These are phyloP conservation scores for Penicillium sp. DNA, from an alignment of 2,329 filamentous ascomycete species.

Conservation along the genomic window DNA sequence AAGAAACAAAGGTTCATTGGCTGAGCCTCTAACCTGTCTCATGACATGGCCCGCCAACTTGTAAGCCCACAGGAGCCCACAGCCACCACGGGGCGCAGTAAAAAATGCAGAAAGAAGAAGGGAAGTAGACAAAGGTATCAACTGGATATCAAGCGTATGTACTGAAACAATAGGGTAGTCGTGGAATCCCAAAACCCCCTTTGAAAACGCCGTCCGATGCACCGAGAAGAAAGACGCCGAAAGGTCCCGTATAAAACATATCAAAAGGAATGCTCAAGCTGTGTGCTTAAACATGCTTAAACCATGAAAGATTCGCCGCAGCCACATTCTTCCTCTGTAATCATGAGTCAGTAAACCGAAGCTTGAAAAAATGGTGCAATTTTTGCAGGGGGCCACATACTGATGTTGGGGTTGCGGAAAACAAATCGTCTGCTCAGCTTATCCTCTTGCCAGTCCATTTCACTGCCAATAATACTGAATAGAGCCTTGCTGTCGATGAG, in stretches of 20 bases:
- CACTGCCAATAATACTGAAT: conserved; percentile 96
- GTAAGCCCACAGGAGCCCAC: neutral
- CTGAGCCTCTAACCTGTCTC: conserved; percentile 1
- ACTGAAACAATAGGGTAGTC: conserved; percentile 18
- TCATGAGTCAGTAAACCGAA: conserved; percentile 23
- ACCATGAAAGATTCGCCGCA: conserved; percentile 97
- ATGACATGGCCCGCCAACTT: conserved; percentile 1
- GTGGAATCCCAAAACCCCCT: conserved; percentile 5
- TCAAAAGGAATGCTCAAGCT: conserved; percentile 7
- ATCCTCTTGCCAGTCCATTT: conserved; percentile 99
- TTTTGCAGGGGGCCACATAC: conserved; percentile 58
- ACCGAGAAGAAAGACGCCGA: conserved; percentile 28
- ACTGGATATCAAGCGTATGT: conserved; percentile 29
- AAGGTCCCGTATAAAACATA: conserved; percentile 16
- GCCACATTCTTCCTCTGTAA: conserved; percentile 88
- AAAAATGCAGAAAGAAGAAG: neutral
- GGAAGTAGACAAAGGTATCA: conserved; percentile 16
- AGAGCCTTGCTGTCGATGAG: conserved; percentile 95
- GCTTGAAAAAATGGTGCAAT: neutral
- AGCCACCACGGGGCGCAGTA: neutral
- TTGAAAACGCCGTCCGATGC: conserved; percentile 41
- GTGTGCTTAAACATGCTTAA: conserved; percentile 50
- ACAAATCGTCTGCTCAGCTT: conserved; percentile 90
- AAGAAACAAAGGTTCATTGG: neutral
- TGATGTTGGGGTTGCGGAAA: conserved; percentile 97